Evolutionary conservation across 371 early-diverging fungal species (phyloP).

Genomic region (Haplosporangium sp.): DNA sequence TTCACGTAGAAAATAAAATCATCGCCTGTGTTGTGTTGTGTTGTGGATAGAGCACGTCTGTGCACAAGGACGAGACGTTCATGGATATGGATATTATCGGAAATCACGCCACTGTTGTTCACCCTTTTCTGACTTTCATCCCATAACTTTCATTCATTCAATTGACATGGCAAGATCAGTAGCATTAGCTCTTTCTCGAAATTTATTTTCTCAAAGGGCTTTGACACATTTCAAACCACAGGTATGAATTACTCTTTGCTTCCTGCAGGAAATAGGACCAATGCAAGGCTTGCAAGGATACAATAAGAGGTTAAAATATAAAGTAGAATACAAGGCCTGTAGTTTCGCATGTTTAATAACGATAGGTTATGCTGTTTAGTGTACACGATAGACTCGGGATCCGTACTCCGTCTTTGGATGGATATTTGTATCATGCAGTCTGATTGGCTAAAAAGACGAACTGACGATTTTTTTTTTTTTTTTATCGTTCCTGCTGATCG

Average conservation of each 20-base stretch:
- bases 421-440: neutral
- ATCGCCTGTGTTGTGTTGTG: too few relatives aligned
- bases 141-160: neutral
- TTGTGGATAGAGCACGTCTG: too few relatives aligned
- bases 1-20: too few relatives aligned
- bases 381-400: neutral
- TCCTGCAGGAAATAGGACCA: neutral
- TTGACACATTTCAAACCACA: neutral
- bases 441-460: constrained; percentile 30
- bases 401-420: constrained; percentile 1
- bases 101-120: too few relatives aligned
- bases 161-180: constrained; percentile 4
- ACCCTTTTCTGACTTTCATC: too few relatives aligned
- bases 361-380: too few relatives aligned
- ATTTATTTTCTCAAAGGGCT: constrained; percentile 1
- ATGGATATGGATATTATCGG: too few relatives aligned
- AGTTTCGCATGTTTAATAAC: too few relatives aligned
- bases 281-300: neutral
- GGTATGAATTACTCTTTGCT: neutral
- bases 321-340: too few relatives aligned
- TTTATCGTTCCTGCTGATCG: neutral
- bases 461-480: constrained; percentile 36
- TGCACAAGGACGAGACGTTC: too few relatives aligned
- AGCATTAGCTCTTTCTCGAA: constrained; percentile 8
- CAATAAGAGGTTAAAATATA: too few relatives aligned